Base-by-base conservation (phyloP, 2,329 filamentous ascomycete genomes). In the Cladobotryum protrusum region DNA sequence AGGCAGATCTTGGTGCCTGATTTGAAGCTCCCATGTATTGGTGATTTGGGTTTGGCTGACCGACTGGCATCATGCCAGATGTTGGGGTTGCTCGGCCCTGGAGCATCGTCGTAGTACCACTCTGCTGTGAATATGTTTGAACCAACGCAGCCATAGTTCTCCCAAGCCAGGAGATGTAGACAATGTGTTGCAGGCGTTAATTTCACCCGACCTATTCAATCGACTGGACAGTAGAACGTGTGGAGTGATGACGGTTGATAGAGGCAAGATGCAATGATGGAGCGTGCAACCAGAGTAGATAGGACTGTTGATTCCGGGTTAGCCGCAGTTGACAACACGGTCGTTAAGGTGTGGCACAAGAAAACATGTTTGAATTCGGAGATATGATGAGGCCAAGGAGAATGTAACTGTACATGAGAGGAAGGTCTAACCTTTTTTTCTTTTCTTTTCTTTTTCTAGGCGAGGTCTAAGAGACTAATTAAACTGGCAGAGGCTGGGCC, bases 71-170 rank as follows among this genome's bases (percentile, higher is more conserved):
- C 57, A 70, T 69, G 59, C 57, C 60, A 47, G 61, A 56, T 43
- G 60, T 62, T 53, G 86, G 85, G 48, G 78, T 77, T 55, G 85
- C 81, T 66, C 85, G 81, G 60, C 84, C 79, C 68, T 89, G 86
- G 62, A 91, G 82, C 79, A 90, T 86, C 57, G 84, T 84, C 61
- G 83, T 78, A 59, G 86, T 83, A 68, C 78, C 77, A 63, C 83
- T 82, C 70, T 89, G 85, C 72, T 88, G 85, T 62, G 87, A 81
- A 66, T 87, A 87, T 54, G 85, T 82, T 73, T 92, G 88, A 64
- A 91, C 85, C 75, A 92, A 77, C 69, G 87, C 86, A 75, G 87
- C 87, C 88, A 93, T 92, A 68, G 67, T 85, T 76, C 37, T 46
- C 47, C 32, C 40, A 40, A 17, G 36, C 29, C 13, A 33, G 37